Percentiles rank a stretch among this genome's conserved stretches.
Conservation (phyloP, 441 rosid genomes). For the Viola pubescens region DNA sequence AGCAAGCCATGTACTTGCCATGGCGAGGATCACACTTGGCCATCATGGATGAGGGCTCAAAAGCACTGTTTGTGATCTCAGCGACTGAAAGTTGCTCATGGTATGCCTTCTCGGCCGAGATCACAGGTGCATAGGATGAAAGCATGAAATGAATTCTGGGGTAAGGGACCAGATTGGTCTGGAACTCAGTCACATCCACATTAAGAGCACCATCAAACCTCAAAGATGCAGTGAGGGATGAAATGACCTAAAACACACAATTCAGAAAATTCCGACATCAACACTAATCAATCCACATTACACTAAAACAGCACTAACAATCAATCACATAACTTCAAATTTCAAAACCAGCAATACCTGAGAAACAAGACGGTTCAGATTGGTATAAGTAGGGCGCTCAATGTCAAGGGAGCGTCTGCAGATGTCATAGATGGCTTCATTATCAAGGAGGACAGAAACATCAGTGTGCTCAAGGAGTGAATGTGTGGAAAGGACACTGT, state of each 20-base stretch:
- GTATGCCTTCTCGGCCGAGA: slow-evolving; percentile 39
- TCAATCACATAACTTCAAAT: neutral
- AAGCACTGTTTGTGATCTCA: slow-evolving; percentile 55
- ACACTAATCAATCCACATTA: neutral
- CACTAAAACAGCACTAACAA: neutral
- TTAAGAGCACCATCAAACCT: slow-evolving; percentile 72
- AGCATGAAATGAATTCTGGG: slow-evolving; percentile 81
- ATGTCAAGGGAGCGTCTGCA: slow-evolving; percentile 68
- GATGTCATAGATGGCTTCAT: slow-evolving; percentile 54
- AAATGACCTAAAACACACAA: slow-evolving; percentile 46
- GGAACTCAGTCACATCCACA: slow-evolving; percentile 73
- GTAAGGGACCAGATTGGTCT: slow-evolving; percentile 70
- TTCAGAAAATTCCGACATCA: neutral
- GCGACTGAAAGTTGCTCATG: slow-evolving; percentile 54
- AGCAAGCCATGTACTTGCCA: slow-evolving; percentile 76
- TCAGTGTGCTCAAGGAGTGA: slow-evolving; percentile 33
- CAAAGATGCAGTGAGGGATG: slow-evolving; percentile 60
- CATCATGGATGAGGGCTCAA: slow-evolving; percentile 60
- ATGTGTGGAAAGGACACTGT: slow-evolving; percentile 32
- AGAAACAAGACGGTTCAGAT: slow-evolving; percentile 57
- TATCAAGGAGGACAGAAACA: slow-evolving; percentile 23
- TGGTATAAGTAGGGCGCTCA: slow-evolving; percentile 65
- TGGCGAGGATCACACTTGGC: slow-evolving; percentile 75
- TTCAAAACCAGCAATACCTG: slow-evolving; percentile 29
- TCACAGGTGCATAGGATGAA: slow-evolving; percentile 68